Evolutionary conservation across 2,329 filamentous ascomycete species (phyloP), one percentile per base, ranked within the genome.

Genomic region (Colletotrichum incanum): DNA sequence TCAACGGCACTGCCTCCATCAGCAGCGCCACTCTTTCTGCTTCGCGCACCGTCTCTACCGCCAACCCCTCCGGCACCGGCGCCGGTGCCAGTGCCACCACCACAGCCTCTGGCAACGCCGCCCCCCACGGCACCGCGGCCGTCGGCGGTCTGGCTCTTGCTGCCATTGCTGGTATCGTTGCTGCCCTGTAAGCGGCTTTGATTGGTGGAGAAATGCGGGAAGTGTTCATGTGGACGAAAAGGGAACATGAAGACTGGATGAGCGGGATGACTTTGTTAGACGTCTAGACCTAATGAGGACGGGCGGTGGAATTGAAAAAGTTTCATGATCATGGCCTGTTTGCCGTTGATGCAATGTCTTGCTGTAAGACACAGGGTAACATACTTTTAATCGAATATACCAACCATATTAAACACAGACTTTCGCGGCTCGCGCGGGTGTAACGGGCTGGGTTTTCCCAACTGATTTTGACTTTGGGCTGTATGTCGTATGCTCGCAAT

Each of bases 161-260:
- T 8, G 71, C 71, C 55, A 59, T 73, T 47, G 61, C 50, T 20
- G 71, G 71, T 37, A 31, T 71, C 28, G 71, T 71, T 34, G 71
- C 67, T 26, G 65, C 43, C n/a, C 55, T 73, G 37, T 73, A 58
- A 73, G 16, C 41, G 34, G 18, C 2, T 41, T 6, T 18, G 18
- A 5, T 26, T 0, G 7, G 37, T 3, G 0, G 9, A 41, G 1
- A 23, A 18, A 23, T 43, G 8, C 41, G 28, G 12, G 28, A n/a
- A 18, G 5, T 8, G 12, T 43, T 26, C 26, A 26, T 45, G 45
- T 12, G 23, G 41, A 64, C 2, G 23, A n/a, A 54, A 41, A n/a
- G 47, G 49, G 7, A 45, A 7, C n/a, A 61, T 7, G 34, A 37
- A n/a, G 20, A 34, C 28, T 31, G 52, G 26, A 64, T 60, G 52